A percentile compares a stretch with the other conserved stretches of the same genome.
Evolutionary conservation across 768 basidiomycete genomes (phyloP).

Genomic region (Lepiota venenata): DNA sequence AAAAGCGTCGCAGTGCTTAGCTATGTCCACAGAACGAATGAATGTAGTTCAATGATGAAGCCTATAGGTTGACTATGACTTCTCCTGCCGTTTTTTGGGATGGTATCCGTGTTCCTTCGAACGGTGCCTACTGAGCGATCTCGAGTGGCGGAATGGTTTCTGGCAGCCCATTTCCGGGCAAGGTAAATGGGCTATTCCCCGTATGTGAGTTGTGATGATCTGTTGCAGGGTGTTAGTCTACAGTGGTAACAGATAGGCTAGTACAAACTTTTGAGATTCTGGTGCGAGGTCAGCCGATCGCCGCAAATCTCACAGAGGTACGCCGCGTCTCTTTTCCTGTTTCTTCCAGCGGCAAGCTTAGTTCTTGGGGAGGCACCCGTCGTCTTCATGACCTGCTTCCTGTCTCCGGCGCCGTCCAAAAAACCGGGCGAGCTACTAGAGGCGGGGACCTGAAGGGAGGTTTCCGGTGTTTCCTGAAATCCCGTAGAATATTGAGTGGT

Average conservation of each 20-base stretch:
- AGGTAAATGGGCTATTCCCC: background rate
- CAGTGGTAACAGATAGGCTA: background rate
- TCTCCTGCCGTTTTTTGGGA: background rate
- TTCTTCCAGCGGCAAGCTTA: background rate
- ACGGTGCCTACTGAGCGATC: background rate
- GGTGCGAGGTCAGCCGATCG: background rate
- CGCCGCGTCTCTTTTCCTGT: background rate
- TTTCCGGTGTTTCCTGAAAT: too few species aligned
- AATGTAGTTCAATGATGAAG: too few species aligned
- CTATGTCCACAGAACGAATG: too few species aligned
- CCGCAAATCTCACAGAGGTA: background rate
- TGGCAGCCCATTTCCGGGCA: background rate
- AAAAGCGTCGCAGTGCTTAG: too few species aligned
- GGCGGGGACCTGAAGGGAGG: too few species aligned
- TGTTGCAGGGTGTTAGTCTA: background rate
- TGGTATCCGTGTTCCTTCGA: background rate
- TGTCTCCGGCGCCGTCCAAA: too few species aligned
- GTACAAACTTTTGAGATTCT: conserved; percentile 1
- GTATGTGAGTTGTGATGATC: background rate
- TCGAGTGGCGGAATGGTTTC: background rate
- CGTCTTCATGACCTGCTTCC: background rate
- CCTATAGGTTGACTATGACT: background rate
- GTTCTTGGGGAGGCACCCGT: background rate
- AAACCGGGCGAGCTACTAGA: too few species aligned
- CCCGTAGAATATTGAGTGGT: too few species aligned